Conservation (phyloP, 768 basidiomycete species). For the Gautieria morchelliformis region DNA sequence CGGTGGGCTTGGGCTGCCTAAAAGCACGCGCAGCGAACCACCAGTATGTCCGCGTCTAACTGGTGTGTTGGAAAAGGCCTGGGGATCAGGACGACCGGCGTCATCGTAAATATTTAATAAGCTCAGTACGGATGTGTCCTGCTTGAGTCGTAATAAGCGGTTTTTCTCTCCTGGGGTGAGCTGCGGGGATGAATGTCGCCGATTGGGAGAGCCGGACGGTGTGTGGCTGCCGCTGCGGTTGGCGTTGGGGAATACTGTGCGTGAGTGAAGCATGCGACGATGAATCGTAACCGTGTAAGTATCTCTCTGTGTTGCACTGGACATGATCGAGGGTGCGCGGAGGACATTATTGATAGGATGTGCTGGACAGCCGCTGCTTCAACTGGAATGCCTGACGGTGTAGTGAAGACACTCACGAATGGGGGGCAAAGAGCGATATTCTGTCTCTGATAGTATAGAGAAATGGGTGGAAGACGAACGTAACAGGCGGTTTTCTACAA, state of each 20-base stretch:
- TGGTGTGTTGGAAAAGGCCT: slow-evolving; percentile 57
- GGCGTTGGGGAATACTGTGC: slow-evolving; percentile 58
- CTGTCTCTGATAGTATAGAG: slow-evolving; percentile 44
- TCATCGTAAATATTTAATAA: slow-evolving; percentile 67
- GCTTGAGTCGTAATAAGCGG: slow-evolving; percentile 50
- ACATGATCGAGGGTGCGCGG: slow-evolving; percentile 42
- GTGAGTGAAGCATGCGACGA: slow-evolving; percentile 46
- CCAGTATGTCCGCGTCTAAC: slow-evolving; percentile 39
- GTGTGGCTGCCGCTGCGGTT: slow-evolving; percentile 29
- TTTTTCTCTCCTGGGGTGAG: slow-evolving; percentile 37
- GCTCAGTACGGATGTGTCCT: slow-evolving; percentile 72
- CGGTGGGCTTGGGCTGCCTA: slow-evolving; percentile 36
- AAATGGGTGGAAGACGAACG: slow-evolving; percentile 67
- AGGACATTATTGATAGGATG: slow-evolving; percentile 54
- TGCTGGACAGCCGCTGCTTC: slow-evolving; percentile 18
- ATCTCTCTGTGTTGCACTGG: slow-evolving; percentile 33
- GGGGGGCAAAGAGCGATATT: slow-evolving; percentile 52
- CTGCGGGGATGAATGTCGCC: slow-evolving; percentile 18
- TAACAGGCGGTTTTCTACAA: slow-evolving; percentile 39
- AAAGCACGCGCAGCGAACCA: slow-evolving; percentile 64
- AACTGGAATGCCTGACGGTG: slow-evolving; percentile 10
- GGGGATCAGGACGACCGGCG: slow-evolving; percentile 49
- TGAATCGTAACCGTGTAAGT: slow-evolving; percentile 64
- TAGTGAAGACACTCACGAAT: slow-evolving; percentile 43
- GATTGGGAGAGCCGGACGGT: slow-evolving; percentile 17